A percentile compares a stretch with the other conserved stretches of the same genome.
Conservation (phyloP, 2,329 filamentous ascomycete genomes). For the Parastagonospora avenae region DNA sequence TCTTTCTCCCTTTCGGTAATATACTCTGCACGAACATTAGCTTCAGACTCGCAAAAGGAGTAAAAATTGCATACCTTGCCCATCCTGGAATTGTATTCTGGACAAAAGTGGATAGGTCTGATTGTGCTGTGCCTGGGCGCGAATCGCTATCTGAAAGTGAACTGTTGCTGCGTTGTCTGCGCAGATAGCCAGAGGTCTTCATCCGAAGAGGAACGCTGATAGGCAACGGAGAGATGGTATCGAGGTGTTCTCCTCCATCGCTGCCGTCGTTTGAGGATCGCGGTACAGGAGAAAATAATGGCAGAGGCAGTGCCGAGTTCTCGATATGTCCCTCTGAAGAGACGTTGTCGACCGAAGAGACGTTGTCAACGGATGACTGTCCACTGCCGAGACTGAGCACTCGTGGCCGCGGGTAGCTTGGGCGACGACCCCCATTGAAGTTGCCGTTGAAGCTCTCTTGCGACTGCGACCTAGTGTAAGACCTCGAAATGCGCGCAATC, state of each 20-base stretch:
- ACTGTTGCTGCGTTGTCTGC: conserved; percentile 39
- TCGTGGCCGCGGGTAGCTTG: conserved; percentile 31
- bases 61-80: conserved; percentile 35
- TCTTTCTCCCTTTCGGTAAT: conserved; percentile 46
- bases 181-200: conserved; percentile 46
- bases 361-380: conserved; percentile 41
- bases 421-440: conserved; percentile 24
- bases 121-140: conserved; percentile 43
- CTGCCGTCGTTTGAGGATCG: conserved; percentile 6
- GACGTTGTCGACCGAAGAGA: conserved; percentile 42
- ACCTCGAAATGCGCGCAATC: conserved; percentile 37
- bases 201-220: conserved; percentile 44
- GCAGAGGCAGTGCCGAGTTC: conserved; percentile 42
- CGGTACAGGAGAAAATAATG: conserved; percentile 40
- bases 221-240: conserved; percentile 46
- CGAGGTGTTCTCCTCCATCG: conserved; percentile 44
- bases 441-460: conserved; percentile 35
- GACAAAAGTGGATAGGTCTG: conserved; percentile 41
- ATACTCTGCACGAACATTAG: conserved; percentile 33
- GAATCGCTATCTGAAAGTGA: conserved; percentile 38
- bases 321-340: conserved; percentile 34
- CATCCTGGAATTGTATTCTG: conserved; percentile 45
- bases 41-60: background rate
- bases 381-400: conserved; percentile 41
- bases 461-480: conserved; percentile 38